Evolutionary conservation across 1,284 basidiomycete species (phyloP), one percentile per base, ranked within the genome.

Genomic region (Sphaerobolus stellatus): DNA sequence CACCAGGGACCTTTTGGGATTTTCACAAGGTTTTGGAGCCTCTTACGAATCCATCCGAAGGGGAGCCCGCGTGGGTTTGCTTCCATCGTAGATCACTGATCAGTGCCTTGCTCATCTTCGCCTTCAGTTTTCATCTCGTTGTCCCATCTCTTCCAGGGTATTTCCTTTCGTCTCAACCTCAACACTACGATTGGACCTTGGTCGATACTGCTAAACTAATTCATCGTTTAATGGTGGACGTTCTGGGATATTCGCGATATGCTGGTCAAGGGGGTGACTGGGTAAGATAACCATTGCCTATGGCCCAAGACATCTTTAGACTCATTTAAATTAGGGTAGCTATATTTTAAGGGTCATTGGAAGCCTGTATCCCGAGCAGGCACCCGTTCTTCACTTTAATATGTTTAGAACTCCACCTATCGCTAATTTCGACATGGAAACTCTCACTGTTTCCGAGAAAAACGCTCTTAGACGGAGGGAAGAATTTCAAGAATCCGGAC

Each of bases 81-180:
- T 13, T 7, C 30, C 14, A 25, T 11, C 13, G 24, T 13, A n/a
- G n/a, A n/a, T n/a, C n/a, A n/a, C n/a, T n/a, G n/a, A 18, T 45
- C 43, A 20, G 24, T 11, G 48, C 18, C 14, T 24, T n/a, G 25
- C 28, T 41, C 14, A 34, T 36, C 22, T 20, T 13, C 41, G 20
- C 8, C 36, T 7, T 2, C 30, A 65, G 64, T n/a, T 65, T 64
- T 48, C 54, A 65, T 30, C 54, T 65, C 7, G 57, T 65, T 28
- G 46, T 61, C 4, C 64, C 64, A 13, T 65, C 64, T 14, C 56
- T 64, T 27, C 62, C 64, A 13, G 61, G 63, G n/a, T 62, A 61
- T 48, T 62, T 63, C 38, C 56, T 61, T 25, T 65, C 64, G 7
- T 58, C 59, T 2, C 50, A 58, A 5, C 61, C 61, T 7, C 54